A percentile compares a stretch with the other conserved stretches of the same genome.
Conservation (phyloP, 2,329 filamentous ascomycete genomes). For the Neodidymelliopsis sp. region DNA sequence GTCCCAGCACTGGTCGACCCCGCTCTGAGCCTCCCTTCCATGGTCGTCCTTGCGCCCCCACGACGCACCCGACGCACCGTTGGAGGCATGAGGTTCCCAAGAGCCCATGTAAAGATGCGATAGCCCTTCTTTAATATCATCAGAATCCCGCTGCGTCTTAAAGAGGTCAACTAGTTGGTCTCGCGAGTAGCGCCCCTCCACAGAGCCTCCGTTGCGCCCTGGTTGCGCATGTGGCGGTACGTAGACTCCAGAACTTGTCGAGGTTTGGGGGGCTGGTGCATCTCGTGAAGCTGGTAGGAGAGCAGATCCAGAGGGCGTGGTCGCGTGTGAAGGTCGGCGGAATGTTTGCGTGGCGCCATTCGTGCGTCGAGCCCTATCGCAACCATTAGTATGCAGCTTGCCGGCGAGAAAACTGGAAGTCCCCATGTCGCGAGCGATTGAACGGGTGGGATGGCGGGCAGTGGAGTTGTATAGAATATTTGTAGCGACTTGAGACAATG, state of each 20-base stretch:
- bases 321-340: slow-evolving; percentile 68
- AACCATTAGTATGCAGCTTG: slow-evolving; percentile 24
- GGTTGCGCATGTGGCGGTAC: slow-evolving; percentile 68
- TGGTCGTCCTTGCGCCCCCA: slow-evolving; percentile 82
- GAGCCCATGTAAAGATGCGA: slow-evolving; percentile 74
- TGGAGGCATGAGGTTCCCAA: slow-evolving; percentile 80
- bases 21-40: slow-evolving; percentile 73
- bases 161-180: slow-evolving; percentile 81
- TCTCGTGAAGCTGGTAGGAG: slow-evolving; percentile 44
- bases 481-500: slow-evolving; percentile 23
- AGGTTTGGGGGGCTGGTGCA: slow-evolving; percentile 34
- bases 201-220: slow-evolving; percentile 63
- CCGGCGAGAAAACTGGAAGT: not conserved
- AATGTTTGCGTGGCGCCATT: slow-evolving; percentile 74
- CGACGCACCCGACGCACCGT: slow-evolving; percentile 63
- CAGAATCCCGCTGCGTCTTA: slow-evolving; percentile 63
- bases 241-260: slow-evolving; percentile 59
- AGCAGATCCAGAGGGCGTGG: slow-evolving; percentile 56
- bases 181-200: slow-evolving; percentile 73
- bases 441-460: not conserved
- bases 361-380: slow-evolving; percentile 66
- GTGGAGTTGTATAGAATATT: slow-evolving; percentile 13
- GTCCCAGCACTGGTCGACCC: slow-evolving; percentile 95
- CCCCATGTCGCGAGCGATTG: slow-evolving; percentile 25
- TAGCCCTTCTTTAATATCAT: slow-evolving; percentile 65